Conservation (phyloP, 192 early-diverging fungal species). For the Chytriomyces hyalinus region DNA sequence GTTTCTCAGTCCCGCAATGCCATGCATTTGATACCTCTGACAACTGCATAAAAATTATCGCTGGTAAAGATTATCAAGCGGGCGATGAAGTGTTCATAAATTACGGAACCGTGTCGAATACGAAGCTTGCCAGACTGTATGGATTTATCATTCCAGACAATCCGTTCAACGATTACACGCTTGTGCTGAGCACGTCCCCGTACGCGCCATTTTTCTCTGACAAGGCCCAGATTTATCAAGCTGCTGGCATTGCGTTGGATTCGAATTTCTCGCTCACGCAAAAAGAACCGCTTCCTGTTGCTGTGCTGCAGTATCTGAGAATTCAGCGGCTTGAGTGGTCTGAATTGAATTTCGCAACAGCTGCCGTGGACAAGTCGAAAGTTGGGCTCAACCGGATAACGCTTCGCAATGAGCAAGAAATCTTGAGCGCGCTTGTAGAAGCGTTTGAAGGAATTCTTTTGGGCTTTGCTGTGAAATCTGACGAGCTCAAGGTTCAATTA, state of each 20-base stretch:
- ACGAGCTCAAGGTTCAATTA: not conserved
- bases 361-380: not conserved
- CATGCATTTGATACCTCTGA: constrained; percentile 36
- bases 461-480: constrained; percentile 22
- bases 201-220: constrained; percentile 45
- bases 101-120: constrained; percentile 47
- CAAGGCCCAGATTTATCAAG: constrained; percentile 26
- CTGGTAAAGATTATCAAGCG: constrained; percentile 42
- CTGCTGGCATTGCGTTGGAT: constrained; percentile 15
- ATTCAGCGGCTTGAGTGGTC: constrained; percentile 41
- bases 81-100: constrained; percentile 35
- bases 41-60: constrained; percentile 39
- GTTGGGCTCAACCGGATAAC: constrained; percentile 14
- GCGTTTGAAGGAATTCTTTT: constrained; percentile 37
- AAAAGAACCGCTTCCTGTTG: constrained; percentile 42
- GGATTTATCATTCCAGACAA: constrained; percentile 48
- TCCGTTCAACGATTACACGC: constrained; percentile 42
- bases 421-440: too few species aligned
- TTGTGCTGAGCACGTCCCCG: constrained; percentile 40
- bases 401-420: constrained; percentile 45
- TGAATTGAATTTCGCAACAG: constrained; percentile 24
- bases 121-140: constrained; percentile 42
- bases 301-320: constrained; percentile 45
- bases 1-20: constrained; percentile 35
- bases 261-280: constrained; percentile 38